A percentile compares a stretch with the other conserved stretches of the same genome.
phyloP scores from a whole-genome alignment of 768 basidiomycete species.

The Clavaria fumosa region DNA sequence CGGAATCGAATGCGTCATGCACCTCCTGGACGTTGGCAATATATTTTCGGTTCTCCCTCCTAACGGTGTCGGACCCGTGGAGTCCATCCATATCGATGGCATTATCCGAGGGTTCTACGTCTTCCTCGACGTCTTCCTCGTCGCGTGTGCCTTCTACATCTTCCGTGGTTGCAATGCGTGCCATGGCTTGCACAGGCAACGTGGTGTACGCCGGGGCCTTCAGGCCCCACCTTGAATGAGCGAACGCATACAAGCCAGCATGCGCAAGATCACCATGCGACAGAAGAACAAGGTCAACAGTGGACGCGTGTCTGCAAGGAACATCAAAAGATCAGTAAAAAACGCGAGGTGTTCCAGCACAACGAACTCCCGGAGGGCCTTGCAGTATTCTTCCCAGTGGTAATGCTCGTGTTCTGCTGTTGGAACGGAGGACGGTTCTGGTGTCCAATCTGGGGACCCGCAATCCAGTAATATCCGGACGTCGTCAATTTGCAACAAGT shows the following conservation, averaged over 20 bases:
- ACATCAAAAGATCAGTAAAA: background rate
- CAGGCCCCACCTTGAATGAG: conserved; percentile 74
- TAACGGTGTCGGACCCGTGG: conserved; percentile 15
- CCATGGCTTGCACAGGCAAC: conserved; percentile 92
- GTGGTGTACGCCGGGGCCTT: conserved; percentile 89
- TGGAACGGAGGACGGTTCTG: conserved; percentile 31
- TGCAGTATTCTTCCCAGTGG: conserved; percentile 51
- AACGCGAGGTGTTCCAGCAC: background rate
- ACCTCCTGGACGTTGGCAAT: conserved; percentile 74
- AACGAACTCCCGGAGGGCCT: conserved; percentile 50
- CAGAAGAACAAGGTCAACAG: conserved; percentile 79
- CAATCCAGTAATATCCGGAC: conserved; percentile 89
- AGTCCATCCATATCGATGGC: conserved; percentile 17
- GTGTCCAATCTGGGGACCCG: conserved; percentile 79
- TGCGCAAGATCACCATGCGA: conserved; percentile 89
- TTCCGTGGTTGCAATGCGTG: conserved; percentile 77
- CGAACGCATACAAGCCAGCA: conserved; percentile 86
- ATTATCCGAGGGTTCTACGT: conserved; percentile 15
- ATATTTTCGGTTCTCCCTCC: conserved; percentile 28
- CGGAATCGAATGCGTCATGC: conserved; percentile 80
- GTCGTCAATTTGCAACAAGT: conserved; percentile 89
- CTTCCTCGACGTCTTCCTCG: conserved; percentile 52
- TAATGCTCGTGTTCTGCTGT: conserved; percentile 22
- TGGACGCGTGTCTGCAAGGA: conserved; percentile 48
- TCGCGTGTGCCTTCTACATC: conserved; percentile 72